These are phyloP conservation scores for Fusarium sacchari DNA, from an alignment of 2,329 filamentous ascomycete genomes.

Conservation along the genomic window DNA sequence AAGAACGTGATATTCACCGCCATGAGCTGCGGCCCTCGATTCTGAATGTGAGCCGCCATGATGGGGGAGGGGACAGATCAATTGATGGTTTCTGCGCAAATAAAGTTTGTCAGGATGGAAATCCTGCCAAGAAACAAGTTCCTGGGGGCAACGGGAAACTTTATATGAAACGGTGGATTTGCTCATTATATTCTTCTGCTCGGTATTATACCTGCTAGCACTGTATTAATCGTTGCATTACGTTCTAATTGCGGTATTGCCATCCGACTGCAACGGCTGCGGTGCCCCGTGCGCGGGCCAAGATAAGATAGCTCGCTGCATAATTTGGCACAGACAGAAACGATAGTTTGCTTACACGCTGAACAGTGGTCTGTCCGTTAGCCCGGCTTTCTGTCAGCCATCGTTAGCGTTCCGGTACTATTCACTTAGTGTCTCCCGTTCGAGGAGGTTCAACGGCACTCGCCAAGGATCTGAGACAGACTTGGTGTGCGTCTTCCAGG, in stretches of 20 bases:
- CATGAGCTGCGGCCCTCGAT: conserved; percentile 47
- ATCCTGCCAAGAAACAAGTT: not conserved
- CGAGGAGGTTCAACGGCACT: not conserved
- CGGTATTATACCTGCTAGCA: not conserved
- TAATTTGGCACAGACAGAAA: not conserved
- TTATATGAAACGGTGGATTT: conserved; percentile 14
- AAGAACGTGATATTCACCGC: conserved; percentile 48
- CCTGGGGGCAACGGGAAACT: not conserved
- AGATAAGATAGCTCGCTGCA: not conserved
- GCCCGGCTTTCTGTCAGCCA: not conserved
- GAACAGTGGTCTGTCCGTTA: not conserved
- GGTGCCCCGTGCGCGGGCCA: conserved; percentile 41
- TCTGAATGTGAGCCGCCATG: conserved; percentile 31
- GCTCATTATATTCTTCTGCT: not conserved
- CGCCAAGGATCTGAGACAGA: not conserved
- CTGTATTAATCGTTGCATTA: not conserved
- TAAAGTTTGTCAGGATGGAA: conserved; percentile 9
- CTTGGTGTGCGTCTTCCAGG: not conserved
- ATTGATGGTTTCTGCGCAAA: not conserved
- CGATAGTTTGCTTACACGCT: accelerated
- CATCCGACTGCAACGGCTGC: conserved; percentile 2
- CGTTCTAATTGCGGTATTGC: not conserved
- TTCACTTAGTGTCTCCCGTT: not conserved
- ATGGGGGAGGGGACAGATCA: not conserved
- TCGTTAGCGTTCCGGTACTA: not conserved